Conservation (phyloP, 2,329 filamentous ascomycete genomes). For the Elsinoe ampelina region DNA sequence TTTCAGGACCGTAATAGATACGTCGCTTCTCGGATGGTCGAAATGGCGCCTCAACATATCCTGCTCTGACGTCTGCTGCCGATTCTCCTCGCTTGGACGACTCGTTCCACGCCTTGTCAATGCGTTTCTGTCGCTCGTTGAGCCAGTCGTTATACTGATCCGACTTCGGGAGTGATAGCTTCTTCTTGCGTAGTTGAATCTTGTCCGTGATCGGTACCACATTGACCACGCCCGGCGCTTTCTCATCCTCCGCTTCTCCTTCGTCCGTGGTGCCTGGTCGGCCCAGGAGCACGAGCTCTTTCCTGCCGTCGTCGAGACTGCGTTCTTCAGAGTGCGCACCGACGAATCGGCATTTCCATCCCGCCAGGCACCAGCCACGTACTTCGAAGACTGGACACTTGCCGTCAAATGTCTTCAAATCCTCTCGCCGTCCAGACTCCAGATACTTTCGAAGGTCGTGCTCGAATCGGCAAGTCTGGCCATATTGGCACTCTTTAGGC, state of each 20-base stretch:
- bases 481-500: constrained; percentile 63
- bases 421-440: constrained; percentile 66
- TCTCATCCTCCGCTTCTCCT: constrained; percentile 20
- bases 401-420: constrained; percentile 66
- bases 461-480: constrained; percentile 68
- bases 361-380: constrained; percentile 67
- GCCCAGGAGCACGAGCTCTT: constrained; percentile 66
- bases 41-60: constrained; percentile 77
- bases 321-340: constrained; percentile 78
- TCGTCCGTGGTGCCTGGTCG: constrained; percentile 41
- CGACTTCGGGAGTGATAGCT: constrained; percentile 59
- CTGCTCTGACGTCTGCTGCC: constrained; percentile 51
- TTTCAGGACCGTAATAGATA: constrained; percentile 89
- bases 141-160: constrained; percentile 73
- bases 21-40: constrained; percentile 86
- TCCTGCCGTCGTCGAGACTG: constrained; percentile 66
- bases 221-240: constrained; percentile 62
- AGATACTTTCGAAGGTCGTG: constrained; percentile 85
- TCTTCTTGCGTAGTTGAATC: constrained; percentile 64
- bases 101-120: constrained; percentile 20
- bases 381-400: constrained; percentile 73
- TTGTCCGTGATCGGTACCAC: constrained; percentile 61
- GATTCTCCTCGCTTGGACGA: constrained; percentile 30
- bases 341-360: constrained; percentile 92
- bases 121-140: constrained; percentile 47